phyloP scores from a whole-genome alignment of 495 filamentous ascomycete genomes.

The Hyphodiscus hymeniophilus region DNA sequence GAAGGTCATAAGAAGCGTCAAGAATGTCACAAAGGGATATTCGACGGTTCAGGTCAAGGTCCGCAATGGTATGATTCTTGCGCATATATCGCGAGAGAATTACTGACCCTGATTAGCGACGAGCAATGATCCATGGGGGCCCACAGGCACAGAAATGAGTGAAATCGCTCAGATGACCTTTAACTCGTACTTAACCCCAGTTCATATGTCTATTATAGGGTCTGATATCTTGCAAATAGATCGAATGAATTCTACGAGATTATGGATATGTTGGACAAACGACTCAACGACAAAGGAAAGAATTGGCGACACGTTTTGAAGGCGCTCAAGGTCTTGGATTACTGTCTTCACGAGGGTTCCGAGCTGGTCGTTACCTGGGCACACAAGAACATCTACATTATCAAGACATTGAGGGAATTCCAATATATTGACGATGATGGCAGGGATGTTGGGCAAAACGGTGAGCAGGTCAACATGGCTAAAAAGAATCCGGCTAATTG shows the following conservation, averaged over 20 bases:
- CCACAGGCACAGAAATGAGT: constrained; percentile 96
- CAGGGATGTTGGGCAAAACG: constrained; percentile 90
- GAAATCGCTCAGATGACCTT: constrained; percentile 97
- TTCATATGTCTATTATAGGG: not conserved
- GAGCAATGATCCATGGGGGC: constrained; percentile 99
- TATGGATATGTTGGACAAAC: constrained; percentile 99
- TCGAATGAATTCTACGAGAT: constrained; percentile 98
- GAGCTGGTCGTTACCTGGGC: constrained; percentile 98
- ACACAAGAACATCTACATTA: constrained; percentile 94
- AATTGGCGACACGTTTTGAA: constrained; percentile 99
- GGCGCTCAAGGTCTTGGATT: constrained; percentile 95
- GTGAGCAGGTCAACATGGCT: constrained; percentile 38
- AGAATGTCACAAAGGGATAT: constrained; percentile 99
- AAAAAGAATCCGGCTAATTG: constrained; percentile 13
- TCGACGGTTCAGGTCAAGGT: constrained; percentile 97
- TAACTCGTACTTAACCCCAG: constrained; percentile 62
- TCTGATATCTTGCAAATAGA: constrained; percentile 35
- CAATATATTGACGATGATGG: constrained; percentile 92
- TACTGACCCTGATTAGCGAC: constrained; percentile 54
- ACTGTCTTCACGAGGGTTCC: constrained; percentile 94
- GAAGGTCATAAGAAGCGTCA: constrained; percentile 94
- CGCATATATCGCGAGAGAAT: constrained; percentile 2
- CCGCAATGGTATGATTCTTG: constrained; percentile 76
- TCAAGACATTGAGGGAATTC: constrained; percentile 97
- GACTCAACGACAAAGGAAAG: constrained; percentile 98